Evolutionary conservation across 768 basidiomycete genomes (phyloP), one percentile per base, ranked within the genome.

Genomic region (Amanita exitialis): DNA sequence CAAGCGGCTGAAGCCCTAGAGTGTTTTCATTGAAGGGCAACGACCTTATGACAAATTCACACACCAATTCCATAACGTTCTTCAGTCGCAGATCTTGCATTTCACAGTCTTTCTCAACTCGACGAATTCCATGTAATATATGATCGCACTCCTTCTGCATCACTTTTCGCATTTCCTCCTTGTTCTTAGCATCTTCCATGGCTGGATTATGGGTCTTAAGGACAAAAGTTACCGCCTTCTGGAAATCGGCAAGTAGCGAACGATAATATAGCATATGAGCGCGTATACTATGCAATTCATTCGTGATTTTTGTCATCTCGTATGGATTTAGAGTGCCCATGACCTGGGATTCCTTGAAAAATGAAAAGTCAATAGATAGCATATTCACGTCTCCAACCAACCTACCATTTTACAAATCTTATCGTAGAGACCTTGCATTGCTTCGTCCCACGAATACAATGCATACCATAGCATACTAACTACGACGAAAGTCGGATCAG

Each of bases 401-500:
- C 42, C 56, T 55, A 79, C 79, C 44, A 80, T 64, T 36, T 57
- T 62, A 53, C 66, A 74, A 45, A 82, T 72, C 54, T 79, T 73
- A 1, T 62, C 53, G 46, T 80, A 79, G 12, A 82, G 62, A 37
- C 64, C 63, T 54, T 80, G 79, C 3, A 81, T 59, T 0, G 78
- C 70, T 57, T 82, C 72, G 49, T 82, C 80, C 78, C 79, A 82
- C 1, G 76, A 74, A 56, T 82, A 82, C 53, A 82, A 53, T 4
- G 78, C 74, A 45, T 81, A 75, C 80, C 80, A 82, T 28, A 82
- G 61, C 37, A 73, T 70, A 8, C 75, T 69, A 20, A 82, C 58
- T 20, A 82, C 61, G 0, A 80, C 55, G 49, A 81, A 78, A 0
- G 80, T 81, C 0, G 78, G 77, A 56, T 82, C 80, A 1, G 61